Evolutionary conservation across 257 asterid genomes (phyloP), one percentile per base, ranked within the genome.

Genomic region (Thymus quinquecostatus): DNA sequence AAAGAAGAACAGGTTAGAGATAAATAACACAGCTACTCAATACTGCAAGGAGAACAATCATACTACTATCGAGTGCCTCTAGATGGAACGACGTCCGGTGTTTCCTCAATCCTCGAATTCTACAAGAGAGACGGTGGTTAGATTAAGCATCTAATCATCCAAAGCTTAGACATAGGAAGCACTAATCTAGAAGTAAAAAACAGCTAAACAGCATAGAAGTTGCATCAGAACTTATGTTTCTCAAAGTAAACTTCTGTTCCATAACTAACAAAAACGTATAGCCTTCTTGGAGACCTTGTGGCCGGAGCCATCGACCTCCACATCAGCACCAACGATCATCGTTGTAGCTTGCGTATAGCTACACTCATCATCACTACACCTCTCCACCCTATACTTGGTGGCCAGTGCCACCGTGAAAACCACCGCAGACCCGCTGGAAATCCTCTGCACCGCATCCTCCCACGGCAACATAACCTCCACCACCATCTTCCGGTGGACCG

Each of bases 381-480:
- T 60, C 75, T 4, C 9, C 28, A 60, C 27, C 66, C 7, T 54
- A 61, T 72, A 73, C 1, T 47, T 67, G 5, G 82, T 78, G 9
- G 55, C 34, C 53, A 78, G 12, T 12, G 50, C 72, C 44, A 78
- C 78, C 13, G 51, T 41, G 11, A 77, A 32, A 10, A 1, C 69
- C 60, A 45, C 73, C 10, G n/a, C 12, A 9, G 72, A 60, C 59
- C 72, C 75, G 45, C 60, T 36, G 2, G 75, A 72, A 51, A 67
- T 53, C 56, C 27, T 51, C 47, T n/a, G 10, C 9, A 67, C n/a
- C 14, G 70, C 75, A 4, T 62, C 78, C 6, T 66, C 66, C 82
- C 78, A 72, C 8, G 78, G 78, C 61, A 55, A 13, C 1, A 65
- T 71, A 12, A 71, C 66, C 67, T 51, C 45, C 57, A 72, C 71